phyloP scores from a whole-genome alignment of 1,284 basidiomycete species.

The Naganishia sp. region DNA sequence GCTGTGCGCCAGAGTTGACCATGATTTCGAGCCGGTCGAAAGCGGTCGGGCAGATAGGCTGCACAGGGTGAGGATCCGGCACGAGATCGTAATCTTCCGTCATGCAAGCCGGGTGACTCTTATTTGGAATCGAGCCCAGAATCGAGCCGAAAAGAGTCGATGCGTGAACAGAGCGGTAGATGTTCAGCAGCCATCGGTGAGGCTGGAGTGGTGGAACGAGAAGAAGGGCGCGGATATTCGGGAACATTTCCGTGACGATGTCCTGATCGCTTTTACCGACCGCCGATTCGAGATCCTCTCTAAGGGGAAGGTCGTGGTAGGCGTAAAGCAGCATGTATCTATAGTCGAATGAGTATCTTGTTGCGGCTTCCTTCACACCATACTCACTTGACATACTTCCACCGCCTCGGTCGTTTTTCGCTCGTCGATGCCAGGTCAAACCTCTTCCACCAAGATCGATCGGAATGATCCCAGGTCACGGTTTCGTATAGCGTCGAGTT shows the following conservation, averaged over 20 bases:
- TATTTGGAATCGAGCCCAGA: constrained; percentile 11
- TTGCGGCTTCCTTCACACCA: too few relatives aligned
- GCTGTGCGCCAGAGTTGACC: constrained; percentile 4
- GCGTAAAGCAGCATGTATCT: constrained; percentile 27
- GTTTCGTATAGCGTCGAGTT: constrained; percentile 24
- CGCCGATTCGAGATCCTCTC: constrained; percentile 14
- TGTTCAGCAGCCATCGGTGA: constrained; percentile 20
- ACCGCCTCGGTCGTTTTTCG: constrained; percentile 15
- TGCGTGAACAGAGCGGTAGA: constrained; percentile 17
- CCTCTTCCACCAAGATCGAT: constrained; percentile 23
- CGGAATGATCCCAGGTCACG: constrained; percentile 18
- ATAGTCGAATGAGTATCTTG: not conserved
- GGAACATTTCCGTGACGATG: constrained; percentile 23
- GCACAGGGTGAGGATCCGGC: constrained; percentile 23
- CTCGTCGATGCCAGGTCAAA: not conserved
- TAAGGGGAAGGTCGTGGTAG: constrained; percentile 12
- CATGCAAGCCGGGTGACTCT: constrained; percentile 21
- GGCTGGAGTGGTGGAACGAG: constrained; percentile 24
- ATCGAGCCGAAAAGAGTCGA: constrained; percentile 20
- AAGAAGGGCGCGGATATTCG: constrained; percentile 21
- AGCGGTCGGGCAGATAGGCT: constrained; percentile 21
- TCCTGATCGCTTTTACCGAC: not conserved
- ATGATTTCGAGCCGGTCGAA: constrained; percentile 20
- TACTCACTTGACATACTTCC: constrained; percentile 27
- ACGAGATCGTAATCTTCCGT: constrained; percentile 24